Evolutionary conservation across 768 basidiomycete genomes (phyloP).

Genomic region (Suillus decipiens): DNA sequence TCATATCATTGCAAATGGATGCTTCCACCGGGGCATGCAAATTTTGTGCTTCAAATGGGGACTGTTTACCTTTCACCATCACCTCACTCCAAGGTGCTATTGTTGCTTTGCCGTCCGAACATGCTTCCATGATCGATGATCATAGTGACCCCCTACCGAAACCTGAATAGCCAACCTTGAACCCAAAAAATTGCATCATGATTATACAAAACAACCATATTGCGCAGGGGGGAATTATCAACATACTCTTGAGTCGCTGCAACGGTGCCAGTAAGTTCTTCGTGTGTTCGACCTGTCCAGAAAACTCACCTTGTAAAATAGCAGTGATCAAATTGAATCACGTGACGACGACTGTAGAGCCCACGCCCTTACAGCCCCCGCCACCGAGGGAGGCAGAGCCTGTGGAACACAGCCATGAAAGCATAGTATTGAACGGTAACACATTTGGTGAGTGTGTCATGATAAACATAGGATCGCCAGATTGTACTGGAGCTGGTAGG

Average conservation of each 20-base stretch:
- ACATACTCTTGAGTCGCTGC: background rate
- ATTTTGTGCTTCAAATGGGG: background rate
- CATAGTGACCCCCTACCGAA: background rate
- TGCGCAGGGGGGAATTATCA: slow-evolving; percentile 1
- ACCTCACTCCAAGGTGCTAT: background rate
- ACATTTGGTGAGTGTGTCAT: background rate
- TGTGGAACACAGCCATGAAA: background rate
- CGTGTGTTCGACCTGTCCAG: background rate
- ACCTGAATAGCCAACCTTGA: background rate
- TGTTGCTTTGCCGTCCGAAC: background rate
- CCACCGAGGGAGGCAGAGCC: background rate
- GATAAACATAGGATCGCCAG: background rate
- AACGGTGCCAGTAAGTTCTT: background rate
- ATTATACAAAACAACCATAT: background rate
- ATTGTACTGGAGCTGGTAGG: background rate
- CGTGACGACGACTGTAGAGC: background rate
- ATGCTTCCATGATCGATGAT: background rate
- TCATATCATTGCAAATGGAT: background rate
- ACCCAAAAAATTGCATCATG: background rate
- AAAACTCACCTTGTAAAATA: background rate
- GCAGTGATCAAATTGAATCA: background rate
- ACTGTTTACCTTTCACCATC: background rate
- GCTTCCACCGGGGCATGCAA: background rate
- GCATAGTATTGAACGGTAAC: background rate
- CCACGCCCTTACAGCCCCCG: background rate